A percentile compares a stretch with the other conserved stretches of the same genome.
Conservation (phyloP, 2,329 filamentous ascomycete genomes). For the Botryotinia calthae region DNA sequence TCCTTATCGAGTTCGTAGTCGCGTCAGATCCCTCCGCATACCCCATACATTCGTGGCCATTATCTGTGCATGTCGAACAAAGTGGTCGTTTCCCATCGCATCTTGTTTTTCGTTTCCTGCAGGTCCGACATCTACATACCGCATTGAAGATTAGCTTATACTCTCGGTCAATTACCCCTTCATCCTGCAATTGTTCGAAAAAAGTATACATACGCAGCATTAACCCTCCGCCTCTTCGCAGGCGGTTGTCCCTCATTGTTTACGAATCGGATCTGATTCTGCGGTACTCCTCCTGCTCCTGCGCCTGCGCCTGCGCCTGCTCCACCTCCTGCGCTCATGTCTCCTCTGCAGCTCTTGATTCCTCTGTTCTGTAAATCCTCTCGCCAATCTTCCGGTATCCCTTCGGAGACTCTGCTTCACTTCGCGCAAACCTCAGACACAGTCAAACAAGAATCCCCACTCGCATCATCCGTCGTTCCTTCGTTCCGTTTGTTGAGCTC, state of each 20-base stretch:
- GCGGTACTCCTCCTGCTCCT: neutral
- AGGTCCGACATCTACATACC: conserved; percentile 61
- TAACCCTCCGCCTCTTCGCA: conserved; percentile 74
- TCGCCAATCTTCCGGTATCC: neutral
- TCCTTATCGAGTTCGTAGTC: conserved; percentile 30
- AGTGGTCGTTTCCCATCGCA: conserved; percentile 71
- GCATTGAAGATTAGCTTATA: conserved; percentile 1
- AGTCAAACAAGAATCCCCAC: neutral
- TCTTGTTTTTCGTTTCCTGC: conserved; percentile 72
- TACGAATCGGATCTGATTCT: conserved; percentile 71
- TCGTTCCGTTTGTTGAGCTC: neutral
- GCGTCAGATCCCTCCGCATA: conserved; percentile 49
- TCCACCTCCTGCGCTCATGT: conserved; percentile 13
- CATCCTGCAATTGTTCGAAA: conserved; percentile 22
- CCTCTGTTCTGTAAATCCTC: neutral
- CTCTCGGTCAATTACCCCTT: neutral
- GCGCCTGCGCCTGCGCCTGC: too few relatives aligned
- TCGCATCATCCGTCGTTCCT: neutral
- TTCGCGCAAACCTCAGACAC: conserved; percentile 10
- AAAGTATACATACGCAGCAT: conserved; percentile 62
- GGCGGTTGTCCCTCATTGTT: conserved; percentile 79
- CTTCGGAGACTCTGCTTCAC: neutral
- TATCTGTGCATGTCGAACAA: conserved; percentile 71
- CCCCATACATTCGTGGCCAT: conserved; percentile 66
- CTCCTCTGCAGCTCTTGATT: neutral